Percentiles rank a stretch among this genome's conserved stretches.
Conservation (phyloP, 306 rosid genomes). For the Rubus idaeus region DNA sequence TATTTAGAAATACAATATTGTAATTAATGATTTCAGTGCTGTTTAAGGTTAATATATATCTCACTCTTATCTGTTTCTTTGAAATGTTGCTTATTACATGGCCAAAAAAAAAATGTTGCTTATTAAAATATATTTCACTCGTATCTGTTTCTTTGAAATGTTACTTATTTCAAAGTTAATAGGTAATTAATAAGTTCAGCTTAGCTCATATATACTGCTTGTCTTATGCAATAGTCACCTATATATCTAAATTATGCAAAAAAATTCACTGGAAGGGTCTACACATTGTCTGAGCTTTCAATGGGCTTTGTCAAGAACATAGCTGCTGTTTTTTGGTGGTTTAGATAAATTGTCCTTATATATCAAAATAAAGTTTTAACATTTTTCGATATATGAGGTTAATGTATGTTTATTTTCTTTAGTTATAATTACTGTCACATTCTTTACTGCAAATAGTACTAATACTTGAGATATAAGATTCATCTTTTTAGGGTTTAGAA, state of each 20-base stretch:
- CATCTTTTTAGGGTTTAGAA: no score
- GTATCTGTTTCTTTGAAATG: not conserved
- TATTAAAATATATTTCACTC: not conserved
- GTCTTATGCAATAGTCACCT: no score
- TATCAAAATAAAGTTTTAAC: not conserved
- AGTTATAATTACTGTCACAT: not conserved
- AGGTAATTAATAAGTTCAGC: not conserved
- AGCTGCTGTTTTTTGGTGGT: not conserved
- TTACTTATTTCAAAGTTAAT: not conserved
- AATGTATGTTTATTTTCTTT: not conserved
- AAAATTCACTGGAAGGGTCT: not conserved
- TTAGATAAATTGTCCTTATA: not conserved
- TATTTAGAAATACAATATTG: not conserved
- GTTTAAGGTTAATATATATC: not conserved
- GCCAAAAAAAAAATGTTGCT: no score
- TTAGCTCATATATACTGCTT: no score
- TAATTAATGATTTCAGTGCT: not conserved
- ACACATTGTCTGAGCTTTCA: not conserved
- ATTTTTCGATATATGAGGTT: not conserved
- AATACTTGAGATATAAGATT: not conserved
- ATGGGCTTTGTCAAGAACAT: no score
- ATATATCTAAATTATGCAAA: no score
- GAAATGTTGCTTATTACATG: not conserved
- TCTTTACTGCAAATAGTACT: not conserved
- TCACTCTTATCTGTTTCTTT: not conserved